Evolutionary conservation across 2,329 filamentous ascomycete genomes (phyloP), one percentile per base, ranked within the genome.

Genomic region (Coniochaeta sp.): DNA sequence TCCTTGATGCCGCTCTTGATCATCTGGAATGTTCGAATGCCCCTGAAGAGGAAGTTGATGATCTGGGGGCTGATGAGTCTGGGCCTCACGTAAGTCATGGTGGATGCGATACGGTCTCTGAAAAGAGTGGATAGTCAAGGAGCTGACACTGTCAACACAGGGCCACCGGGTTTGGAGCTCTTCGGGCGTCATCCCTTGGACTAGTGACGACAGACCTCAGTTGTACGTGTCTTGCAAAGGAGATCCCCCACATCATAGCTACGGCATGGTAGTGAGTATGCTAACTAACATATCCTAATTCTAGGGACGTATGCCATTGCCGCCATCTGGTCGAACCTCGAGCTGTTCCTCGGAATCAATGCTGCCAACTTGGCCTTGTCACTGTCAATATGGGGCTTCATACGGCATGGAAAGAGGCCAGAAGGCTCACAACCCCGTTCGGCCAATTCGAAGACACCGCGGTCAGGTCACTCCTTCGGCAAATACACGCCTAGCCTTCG

Each of bases 51-150:
- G 1, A 74, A 74, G 61, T 26, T 71, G 2, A 67, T 66, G 0
- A 66, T 73, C 5, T 71, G 70, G 58, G 67, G 66, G 0, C 60
- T 73, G n/a, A 73, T 72, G 69, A 71, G 71, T 52, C 58, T 73
- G 9, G 72, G 72, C 9, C 33, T 61, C 1, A 38, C 69, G 67
- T 68, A 58, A 59, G 66, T 65, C n/a, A 17, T 14, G 19, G 5
- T 1, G 2, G 9, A 3, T 50, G 28, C 16, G 22, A 33, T 8
- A 44, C n/a, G 12, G 14, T 14, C 28, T 14, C n/a, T 19, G 9
- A 28, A 8, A 2, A 31, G 9, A 7, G 4, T n/a, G 24, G 7
- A 6, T 7, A 31, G 50, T 14, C 9, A 28, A 17, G 9, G 16
- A 34, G 24, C 50, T 54, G 19, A 54, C 50, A 31, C 17, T 12